A percentile compares a stretch with the other conserved stretches of the same genome.
These are phyloP conservation scores for Teunomyces cretensis DNA, from an alignment of 805 yeast genomes.

Conservation along the genomic window DNA sequence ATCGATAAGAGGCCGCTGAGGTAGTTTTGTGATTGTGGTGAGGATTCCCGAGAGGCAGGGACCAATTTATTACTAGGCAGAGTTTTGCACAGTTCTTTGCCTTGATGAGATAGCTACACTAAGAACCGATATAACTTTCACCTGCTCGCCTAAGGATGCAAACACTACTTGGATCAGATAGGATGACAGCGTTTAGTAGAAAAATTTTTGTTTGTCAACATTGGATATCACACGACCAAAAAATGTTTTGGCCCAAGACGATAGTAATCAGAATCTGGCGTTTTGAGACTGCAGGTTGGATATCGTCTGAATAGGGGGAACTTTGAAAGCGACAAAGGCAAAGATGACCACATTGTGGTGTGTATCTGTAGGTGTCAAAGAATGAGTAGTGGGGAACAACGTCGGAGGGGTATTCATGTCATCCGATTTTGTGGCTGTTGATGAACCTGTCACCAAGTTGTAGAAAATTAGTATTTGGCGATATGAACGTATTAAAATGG, in stretches of 20 bases:
- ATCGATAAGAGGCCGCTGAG: background rate
- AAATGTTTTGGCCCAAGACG: background rate
- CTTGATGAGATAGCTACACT: constrained; percentile 1
- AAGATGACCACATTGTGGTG: no score
- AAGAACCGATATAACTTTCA: background rate
- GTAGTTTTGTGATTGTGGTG: background rate
- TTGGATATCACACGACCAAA: constrained; percentile 1
- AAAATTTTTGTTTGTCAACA: constrained; percentile 3
- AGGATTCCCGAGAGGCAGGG: background rate
- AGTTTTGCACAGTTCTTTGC: background rate
- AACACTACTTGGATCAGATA: constrained; percentile 3
- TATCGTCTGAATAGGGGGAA: background rate
- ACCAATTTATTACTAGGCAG: background rate
- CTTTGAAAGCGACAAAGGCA: no score
- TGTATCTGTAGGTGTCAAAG: no score
- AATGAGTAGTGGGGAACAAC: no score
- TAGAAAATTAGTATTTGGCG: no score
- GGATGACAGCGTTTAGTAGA: constrained; percentile 2
- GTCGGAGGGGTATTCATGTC: no score
- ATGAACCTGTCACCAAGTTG: no score
- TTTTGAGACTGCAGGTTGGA: background rate
- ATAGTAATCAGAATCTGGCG: background rate
- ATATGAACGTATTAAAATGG: no score
- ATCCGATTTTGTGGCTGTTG: no score
- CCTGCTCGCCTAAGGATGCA: constrained; percentile 3